A percentile compares a stretch with the other conserved stretches of the same genome.
Conservation (phyloP, 2,329 filamentous ascomycete genomes). For the Acrodontium crateriforme region DNA sequence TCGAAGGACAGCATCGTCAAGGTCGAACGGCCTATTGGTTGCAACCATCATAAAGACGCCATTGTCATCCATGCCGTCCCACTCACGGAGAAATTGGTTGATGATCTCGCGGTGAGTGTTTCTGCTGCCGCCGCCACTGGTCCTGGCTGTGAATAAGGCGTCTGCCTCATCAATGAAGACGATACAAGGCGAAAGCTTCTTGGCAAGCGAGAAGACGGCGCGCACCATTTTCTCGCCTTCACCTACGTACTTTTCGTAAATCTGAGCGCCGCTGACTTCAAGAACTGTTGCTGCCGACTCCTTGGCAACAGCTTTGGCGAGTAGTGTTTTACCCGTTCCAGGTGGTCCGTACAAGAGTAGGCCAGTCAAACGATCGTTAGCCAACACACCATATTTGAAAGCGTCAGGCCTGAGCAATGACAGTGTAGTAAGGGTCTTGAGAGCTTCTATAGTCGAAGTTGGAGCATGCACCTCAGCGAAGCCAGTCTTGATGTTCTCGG, state of each 20-base stretch:
- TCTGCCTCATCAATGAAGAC: constrained; percentile 98
- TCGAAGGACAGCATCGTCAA: constrained; percentile 78
- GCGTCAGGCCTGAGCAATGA: constrained; percentile 80
- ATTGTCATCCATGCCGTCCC: constrained; percentile 73
- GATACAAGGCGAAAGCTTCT: constrained; percentile 80
- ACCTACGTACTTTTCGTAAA: constrained; percentile 94
- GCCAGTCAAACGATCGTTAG: constrained; percentile 80
- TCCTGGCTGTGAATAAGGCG: constrained; percentile 71
- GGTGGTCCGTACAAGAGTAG: constrained; percentile 92
- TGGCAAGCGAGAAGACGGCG: constrained; percentile 79
- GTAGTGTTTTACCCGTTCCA: constrained; percentile 76
- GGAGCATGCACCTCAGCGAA: constrained; percentile 80
- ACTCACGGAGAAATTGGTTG: constrained; percentile 92
- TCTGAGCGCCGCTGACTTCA: constrained; percentile 77
- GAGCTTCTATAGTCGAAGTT: constrained; percentile 66
- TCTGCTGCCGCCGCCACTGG: constrained; percentile 49
- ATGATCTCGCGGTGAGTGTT: constrained; percentile 75
- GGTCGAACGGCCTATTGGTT: constrained; percentile 86
- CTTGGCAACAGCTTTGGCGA: constrained; percentile 51
- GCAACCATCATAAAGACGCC: constrained; percentile 97
- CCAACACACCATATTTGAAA: constrained; percentile 90
- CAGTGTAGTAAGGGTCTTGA: constrained; percentile 79
- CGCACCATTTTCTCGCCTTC: constrained; percentile 93
- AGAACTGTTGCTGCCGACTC: constrained; percentile 56
- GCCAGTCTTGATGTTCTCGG: constrained; percentile 68